Evolutionary conservation across 768 basidiomycete species (phyloP), one percentile per base, ranked within the genome.

Genomic region (Stropharia rugosoannulata): DNA sequence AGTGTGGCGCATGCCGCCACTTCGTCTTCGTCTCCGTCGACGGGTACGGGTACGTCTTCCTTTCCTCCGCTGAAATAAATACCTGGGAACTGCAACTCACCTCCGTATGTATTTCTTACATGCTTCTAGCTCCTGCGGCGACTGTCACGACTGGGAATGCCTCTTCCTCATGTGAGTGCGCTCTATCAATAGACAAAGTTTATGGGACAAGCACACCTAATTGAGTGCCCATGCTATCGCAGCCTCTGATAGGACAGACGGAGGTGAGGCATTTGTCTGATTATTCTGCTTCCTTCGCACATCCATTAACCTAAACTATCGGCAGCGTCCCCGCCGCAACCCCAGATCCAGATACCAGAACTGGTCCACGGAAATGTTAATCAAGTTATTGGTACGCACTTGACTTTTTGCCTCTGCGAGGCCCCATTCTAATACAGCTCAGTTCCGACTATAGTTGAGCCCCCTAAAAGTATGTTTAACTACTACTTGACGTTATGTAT

Each of bases 101-200:
- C 27, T 6, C 29, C 5, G 29, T 32, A 32, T 32, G 29, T 32
- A 32, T 32, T 32, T 32, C 5, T 1, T 32, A 4, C 29, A 1
- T 32, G 45, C 22, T 27, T 46, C 45, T 46, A 46, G 45, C 45
- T 27, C 19, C 22, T 43, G 25, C n/a, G 25, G 51, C 19, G 41
- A 41, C 16, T n/a, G n/a, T 12, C 22, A 35, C 50, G 27, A 29
- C 16, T 35, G 5, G 29, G 29, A 44, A 37, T 37, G 13, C 51
- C 29, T n/a, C 40, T 36, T 35, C 50, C 25, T 51, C 42, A 52
- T 36, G 51, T 52, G 9, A 52, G 51, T 43, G 32, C 27, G 35
- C 10, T 8, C 32, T 44, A 52, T 44, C 32, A 11, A 43, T 37
- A 36, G 42, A 32, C 45, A 27, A 4, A 22, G 16, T 44, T 35